Percentiles rank a stretch among this genome's conserved stretches.
Conservation (phyloP, 2,329 filamentous ascomycete genomes). For the Nemania bipapillata region DNA sequence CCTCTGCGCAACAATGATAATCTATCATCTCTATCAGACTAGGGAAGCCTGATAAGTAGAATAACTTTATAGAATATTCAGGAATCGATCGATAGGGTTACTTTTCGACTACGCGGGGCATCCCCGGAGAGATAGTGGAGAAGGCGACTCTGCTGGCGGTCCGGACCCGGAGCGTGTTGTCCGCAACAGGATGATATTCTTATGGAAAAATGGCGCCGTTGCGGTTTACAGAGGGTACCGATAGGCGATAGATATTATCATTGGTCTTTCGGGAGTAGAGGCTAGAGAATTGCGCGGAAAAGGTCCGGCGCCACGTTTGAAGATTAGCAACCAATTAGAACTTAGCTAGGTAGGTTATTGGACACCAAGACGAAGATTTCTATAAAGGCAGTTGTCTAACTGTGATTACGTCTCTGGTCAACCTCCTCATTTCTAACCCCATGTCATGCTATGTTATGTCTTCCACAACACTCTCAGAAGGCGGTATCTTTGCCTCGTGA, state of each 20-base stretch:
- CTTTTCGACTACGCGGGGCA: not conserved
- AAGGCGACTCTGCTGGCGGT: not conserved
- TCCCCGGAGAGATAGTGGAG: not conserved
- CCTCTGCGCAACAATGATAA: no score
- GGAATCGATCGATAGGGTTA: not conserved
- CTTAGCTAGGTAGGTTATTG: not conserved
- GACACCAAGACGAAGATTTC: not conserved
- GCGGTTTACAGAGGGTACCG: no score
- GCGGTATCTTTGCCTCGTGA: not conserved
- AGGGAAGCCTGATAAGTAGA: not conserved
- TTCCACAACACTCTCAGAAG: not conserved
- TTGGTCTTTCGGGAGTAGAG: no score
- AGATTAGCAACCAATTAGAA: not conserved
- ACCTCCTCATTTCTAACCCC: not conserved
- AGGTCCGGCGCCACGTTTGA: no score
- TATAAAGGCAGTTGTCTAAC: not conserved
- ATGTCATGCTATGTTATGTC: not conserved
- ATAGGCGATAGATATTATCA: no score
- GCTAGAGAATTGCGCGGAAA: no score
- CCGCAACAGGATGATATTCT: no score
- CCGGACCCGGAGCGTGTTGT: not conserved
- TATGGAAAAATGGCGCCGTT: no score
- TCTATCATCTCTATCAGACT: no score
- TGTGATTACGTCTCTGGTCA: not conserved
- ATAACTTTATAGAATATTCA: not conserved